These are phyloP conservation scores for Conticribra weissflogii DNA, from an alignment of 108 stramenopile genomes.

Conservation along the genomic window DNA sequence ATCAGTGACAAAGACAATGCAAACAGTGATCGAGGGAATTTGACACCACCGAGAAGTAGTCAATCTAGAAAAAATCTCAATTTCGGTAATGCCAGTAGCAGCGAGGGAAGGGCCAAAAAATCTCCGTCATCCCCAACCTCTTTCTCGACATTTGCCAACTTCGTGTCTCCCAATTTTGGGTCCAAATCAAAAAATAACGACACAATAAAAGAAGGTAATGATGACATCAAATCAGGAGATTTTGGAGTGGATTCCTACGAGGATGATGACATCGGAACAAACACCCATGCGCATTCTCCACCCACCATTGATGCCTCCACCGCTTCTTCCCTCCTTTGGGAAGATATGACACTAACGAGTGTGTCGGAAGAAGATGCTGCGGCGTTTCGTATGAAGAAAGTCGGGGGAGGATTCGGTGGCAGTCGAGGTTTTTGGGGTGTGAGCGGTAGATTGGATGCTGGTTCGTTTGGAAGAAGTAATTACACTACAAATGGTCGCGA, in stretches of 20 bases:
- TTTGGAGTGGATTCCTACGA: not conserved
- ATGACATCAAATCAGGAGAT: not conserved
- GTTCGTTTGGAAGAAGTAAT: too few species aligned
- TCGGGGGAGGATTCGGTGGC: not conserved
- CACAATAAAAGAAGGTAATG: not conserved
- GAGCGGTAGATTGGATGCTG: too few species aligned
- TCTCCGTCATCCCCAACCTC: constrained; percentile 3
- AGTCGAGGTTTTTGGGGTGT: not conserved
- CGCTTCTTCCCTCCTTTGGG: constrained; percentile 49
- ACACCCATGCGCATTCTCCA: constrained; percentile 7
- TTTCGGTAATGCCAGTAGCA: not conserved
- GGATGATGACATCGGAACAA: too few species aligned
- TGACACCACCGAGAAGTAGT: not conserved
- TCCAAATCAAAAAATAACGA: not conserved
- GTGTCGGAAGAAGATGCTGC: constrained; percentile 47
- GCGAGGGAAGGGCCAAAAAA: too few species aligned
- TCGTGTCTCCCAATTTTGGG: constrained; percentile 4
- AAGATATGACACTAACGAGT: constrained; percentile 45
- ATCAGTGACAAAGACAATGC: not conserved
- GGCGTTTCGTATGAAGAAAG: constrained; percentile 21
- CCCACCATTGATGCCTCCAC: constrained; percentile 39
- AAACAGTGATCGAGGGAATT: constrained; percentile 1
- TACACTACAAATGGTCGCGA: too few species aligned
- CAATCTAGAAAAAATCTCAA: constrained; percentile 4
- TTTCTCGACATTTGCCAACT: constrained; percentile 16